These are phyloP conservation scores for Emericellopsis terricola DNA, from an alignment of 495 filamentous ascomycete species.

Conservation along the genomic window DNA sequence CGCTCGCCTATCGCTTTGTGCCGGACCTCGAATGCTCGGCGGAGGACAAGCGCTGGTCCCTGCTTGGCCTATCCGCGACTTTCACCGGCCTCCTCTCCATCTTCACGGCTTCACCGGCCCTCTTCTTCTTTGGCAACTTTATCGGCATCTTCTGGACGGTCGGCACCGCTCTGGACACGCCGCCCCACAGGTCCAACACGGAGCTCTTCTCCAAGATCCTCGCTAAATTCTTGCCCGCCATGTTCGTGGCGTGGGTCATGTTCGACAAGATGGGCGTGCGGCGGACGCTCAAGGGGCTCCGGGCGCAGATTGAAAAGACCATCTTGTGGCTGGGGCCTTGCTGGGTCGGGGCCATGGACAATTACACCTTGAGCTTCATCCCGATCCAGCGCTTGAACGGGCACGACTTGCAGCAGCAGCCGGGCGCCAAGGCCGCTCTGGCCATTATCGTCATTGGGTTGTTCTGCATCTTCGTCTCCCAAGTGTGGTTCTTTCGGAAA, in stretches of 20 bases:
- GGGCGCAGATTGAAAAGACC: constrained; percentile 51
- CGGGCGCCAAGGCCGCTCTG: constrained; percentile 56
- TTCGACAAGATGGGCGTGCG: constrained; percentile 46
- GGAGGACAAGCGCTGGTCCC: constrained; percentile 51
- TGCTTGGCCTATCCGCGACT: constrained; percentile 53
- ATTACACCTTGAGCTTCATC: constrained; percentile 72
- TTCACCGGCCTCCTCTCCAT: constrained; percentile 50
- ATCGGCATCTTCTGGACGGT: constrained; percentile 61
- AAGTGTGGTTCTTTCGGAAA: constrained; percentile 57
- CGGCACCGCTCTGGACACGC: constrained; percentile 61
- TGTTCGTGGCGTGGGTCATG: constrained; percentile 56
- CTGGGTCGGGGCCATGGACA: constrained; percentile 67
- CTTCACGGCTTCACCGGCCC: constrained; percentile 44
- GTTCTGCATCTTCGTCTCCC: constrained; percentile 38
- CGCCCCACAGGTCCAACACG: constrained; percentile 28
- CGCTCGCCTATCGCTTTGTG: constrained; percentile 52
- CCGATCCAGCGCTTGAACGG: constrained; percentile 63
- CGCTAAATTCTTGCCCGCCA: constrained; percentile 58
- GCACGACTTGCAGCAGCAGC: constrained; percentile 58
- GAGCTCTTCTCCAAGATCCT: constrained; percentile 48
- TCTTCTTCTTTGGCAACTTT: constrained; percentile 59
- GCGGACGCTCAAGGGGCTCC: constrained; percentile 33
- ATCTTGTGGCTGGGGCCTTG: constrained; percentile 54
- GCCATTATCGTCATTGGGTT: constrained; percentile 46
- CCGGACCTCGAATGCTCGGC: constrained; percentile 30